Conservation (phyloP, 306 rosid genomes). For the Medicago arabica region DNA sequence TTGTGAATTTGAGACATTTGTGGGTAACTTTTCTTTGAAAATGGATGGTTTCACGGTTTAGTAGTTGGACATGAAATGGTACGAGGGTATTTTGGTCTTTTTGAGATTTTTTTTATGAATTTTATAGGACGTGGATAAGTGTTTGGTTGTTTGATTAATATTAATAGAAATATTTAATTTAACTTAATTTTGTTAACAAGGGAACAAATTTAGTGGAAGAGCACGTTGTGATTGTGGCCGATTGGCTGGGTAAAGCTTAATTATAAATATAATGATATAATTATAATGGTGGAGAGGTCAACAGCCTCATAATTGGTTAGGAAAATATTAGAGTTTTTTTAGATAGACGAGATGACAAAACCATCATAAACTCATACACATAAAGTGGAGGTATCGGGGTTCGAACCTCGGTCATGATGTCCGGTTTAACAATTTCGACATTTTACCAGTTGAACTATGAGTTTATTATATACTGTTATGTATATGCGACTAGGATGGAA, state of each 20-base stretch:
- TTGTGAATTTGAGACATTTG: slow-evolving; percentile 27
- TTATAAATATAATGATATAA: slow-evolving; percentile 22
- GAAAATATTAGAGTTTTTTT: too few relatives aligned
- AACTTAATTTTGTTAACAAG: neutral
- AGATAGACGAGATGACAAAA: too few relatives aligned
- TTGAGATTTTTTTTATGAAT: neutral
- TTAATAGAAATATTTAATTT: neutral
- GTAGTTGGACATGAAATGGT: slow-evolving; percentile 40
- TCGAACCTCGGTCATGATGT: too few relatives aligned
- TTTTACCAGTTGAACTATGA: too few relatives aligned
- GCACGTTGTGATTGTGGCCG: neutral
- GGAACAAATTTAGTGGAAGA: slow-evolving; percentile 13
- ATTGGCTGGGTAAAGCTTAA: slow-evolving; percentile 37
- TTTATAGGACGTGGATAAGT: slow-evolving; percentile 1
- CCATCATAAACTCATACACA: too few relatives aligned
- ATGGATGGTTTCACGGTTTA: slow-evolving; percentile 47
- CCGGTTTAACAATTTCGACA: too few relatives aligned
- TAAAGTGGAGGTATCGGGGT: too few relatives aligned
- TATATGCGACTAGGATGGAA: too few relatives aligned
- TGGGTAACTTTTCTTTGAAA: slow-evolving; percentile 34
- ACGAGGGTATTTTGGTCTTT: slow-evolving; percentile 42
- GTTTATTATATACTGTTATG: too few relatives aligned
- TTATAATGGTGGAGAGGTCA: slow-evolving; percentile 24
- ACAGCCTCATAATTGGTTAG: neutral
- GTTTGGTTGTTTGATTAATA: neutral